Conservation (phyloP, 2,329 filamentous ascomycete genomes). For the Neonectria faginata region DNA sequence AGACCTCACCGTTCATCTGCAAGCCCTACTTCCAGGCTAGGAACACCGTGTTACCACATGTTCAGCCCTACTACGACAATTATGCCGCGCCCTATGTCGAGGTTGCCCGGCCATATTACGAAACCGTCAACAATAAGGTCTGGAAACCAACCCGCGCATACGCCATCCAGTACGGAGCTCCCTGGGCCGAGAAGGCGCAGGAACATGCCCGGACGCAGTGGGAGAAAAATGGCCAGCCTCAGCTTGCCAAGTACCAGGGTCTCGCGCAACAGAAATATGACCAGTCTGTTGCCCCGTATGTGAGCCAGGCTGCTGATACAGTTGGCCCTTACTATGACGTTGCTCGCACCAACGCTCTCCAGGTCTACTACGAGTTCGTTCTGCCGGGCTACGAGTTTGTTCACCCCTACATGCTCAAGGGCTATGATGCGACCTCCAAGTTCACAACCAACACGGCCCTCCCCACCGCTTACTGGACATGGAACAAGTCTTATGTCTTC, state of each 20-base stretch:
- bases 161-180: constrained; percentile 79
- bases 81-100: constrained; percentile 89
- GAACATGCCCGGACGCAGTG: constrained; percentile 78
- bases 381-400: constrained; percentile 81
- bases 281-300: constrained; percentile 76
- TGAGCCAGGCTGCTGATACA: constrained; percentile 69
- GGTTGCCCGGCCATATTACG: constrained; percentile 79
- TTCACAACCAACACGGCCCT: constrained; percentile 77
- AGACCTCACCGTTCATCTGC: constrained; percentile 81
- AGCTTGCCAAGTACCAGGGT: constrained; percentile 73
- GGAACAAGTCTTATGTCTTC: constrained; percentile 76
- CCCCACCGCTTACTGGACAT: constrained; percentile 77
- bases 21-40: constrained; percentile 80
- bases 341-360: constrained; percentile 70
- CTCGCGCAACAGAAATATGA: constrained; percentile 76
- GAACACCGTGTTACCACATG: constrained; percentile 74
- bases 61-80: constrained; percentile 85
- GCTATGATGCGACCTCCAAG: constrained; percentile 73
- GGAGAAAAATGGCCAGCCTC: constrained; percentile 81
- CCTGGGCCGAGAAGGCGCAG: constrained; percentile 75
- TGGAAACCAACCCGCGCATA: constrained; percentile 76
- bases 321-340: constrained; percentile 80
- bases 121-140: constrained; percentile 70
- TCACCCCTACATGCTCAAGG: constrained; percentile 77
- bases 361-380: constrained; percentile 78